Base-by-base conservation (phyloP, 805 yeast species). In the Blastobotrys mokoenaii region DNA sequence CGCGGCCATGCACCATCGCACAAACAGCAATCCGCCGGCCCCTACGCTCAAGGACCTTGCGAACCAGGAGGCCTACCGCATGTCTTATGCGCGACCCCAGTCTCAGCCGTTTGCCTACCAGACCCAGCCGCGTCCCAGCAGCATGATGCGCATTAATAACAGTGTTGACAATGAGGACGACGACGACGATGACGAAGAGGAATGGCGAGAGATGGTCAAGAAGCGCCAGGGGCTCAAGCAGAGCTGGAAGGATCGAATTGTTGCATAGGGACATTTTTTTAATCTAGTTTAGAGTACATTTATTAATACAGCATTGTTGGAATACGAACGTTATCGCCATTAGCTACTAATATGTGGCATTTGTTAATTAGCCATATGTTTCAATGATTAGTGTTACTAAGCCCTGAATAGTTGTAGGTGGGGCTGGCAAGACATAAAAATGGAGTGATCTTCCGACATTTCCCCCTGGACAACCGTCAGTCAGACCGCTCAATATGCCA, bases 101-200 rank as follows among this genome's bases (percentile, higher is more conserved):
- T 34, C 38, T 18, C 44, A 22, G 29, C 44, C 44, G 7, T 35
- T 31, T 20, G 39, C 16, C 7, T 27, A 22, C 41, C 29, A 38
- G 15, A 40, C 20, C 11, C 43, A 40, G 35, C 43, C 20, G 16
- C 40, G 40, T 12, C 31, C 30, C 12, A 12, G 30, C 12, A 38
- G 31, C 17, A 38, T 25, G 32, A 40, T 31, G 37, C 33, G 30
- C 16, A 29, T 40, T n/a, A 22, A 15, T 11, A 35, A 31, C 17
- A 36, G n/a, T 40, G 40, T 30, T 15, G 48, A 47, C 15, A 48
- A 48, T 15, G 58, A 51, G 9, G 58, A 53, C 10, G 57, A 53
- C 15, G 57, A 53, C 15, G 56, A 52, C 9, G 58, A 53, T 9
- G 58, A 54, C 35, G 58, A 54, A 16, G 46, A 42, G 15, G 53